Evolutionary conservation across 768 basidiomycete species (phyloP), one percentile per base, ranked within the genome.

Genomic region (Guyanaporus albipodus): DNA sequence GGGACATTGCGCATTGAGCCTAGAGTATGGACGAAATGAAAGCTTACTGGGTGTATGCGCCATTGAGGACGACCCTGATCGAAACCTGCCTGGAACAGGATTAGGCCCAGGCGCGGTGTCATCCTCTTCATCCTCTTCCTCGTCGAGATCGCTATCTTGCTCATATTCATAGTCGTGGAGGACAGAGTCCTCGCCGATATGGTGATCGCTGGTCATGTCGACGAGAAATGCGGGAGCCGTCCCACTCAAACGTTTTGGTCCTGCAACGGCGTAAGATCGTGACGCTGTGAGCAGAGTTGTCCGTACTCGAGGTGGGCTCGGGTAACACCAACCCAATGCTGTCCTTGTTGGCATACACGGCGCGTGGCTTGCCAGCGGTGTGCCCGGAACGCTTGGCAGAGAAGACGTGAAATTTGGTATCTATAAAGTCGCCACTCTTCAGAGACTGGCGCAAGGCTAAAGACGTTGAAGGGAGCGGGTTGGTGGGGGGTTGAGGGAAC

Each of bases 111-210:
- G 21, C 28, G 1, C 24, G 19, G 2, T 2, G 19, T 17, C n/a
- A 1, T 44, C 48, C 5, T 51, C 53, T 14, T 64, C 60, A n/a
- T 58, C 62, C 4, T 67, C 64, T 15, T 64, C 61, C 15, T 58
- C 62, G 5, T 67, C 64, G 17, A 64, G 59, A 36, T 64, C 62
- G 32, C 64, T 67, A 26, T 64, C 63, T 19, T 44, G 50, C 17
- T 67, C 55, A 10, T 64, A 65, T 11, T 54, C 55, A 8, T 64
- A 64, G 3, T 61, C 53, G 32, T 61, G 62, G 18, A 62, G 59
- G 0, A 63, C 19, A 8, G 61, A 46, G 18, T 64, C 40, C 9
- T 14, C 29, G 18, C 37, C 41, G 40, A 62, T 48, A 2, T 63
- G 58, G 6, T 42, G 28, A 21, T 62, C 61, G 34, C 48, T 10